Evolutionary conservation across 257 asterid species (phyloP), one percentile per base, ranked within the genome.

Genomic region (Solanum neorickii): DNA sequence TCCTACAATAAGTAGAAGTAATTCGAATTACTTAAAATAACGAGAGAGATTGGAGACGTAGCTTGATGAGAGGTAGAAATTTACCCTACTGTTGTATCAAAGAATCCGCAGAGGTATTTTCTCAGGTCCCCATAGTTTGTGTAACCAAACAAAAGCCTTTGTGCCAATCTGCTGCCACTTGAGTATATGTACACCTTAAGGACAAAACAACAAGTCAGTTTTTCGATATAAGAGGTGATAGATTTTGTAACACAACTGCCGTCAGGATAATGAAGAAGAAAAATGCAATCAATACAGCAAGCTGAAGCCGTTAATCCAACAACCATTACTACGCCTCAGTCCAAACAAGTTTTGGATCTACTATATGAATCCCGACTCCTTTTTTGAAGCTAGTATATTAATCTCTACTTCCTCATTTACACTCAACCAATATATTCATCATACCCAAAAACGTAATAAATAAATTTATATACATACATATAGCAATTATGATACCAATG

Each of bases 81-180:
- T 90, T 94, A 97, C 99, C 99, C 99, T 70, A 93, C 93, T 33
- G 98, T 92, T 33, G 99, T 97, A 56, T 97, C 99, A 9, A 96
- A 97, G 90, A 92, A 97, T 74, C 99, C 99, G 72, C 90, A 91
- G 90, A 97, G 90, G 88, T 92, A 93, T 83, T 94, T 97, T 75
- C 98, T 89, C 85, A 97, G 95, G 92, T 96, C 99, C 42, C 99
- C 99, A 27, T 91, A 89, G n/a, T 88, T 92, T 6, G 98, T 96
- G 89, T 96, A 90, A 42, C 99, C 98, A 85, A 97, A 97, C 89
- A 97, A 82, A 90, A 96, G 99, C 91, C 95, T 93, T 88, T 97
- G 99, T n/a, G 99, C 99, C 92, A 97, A 91, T 91, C 99, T 93
- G 93, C 99, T 97, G 20, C 99, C 99, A 47, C 99, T 97, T 52